Conservation (phyloP, 768 basidiomycete genomes). For the Termitomyces sp. region DNA sequence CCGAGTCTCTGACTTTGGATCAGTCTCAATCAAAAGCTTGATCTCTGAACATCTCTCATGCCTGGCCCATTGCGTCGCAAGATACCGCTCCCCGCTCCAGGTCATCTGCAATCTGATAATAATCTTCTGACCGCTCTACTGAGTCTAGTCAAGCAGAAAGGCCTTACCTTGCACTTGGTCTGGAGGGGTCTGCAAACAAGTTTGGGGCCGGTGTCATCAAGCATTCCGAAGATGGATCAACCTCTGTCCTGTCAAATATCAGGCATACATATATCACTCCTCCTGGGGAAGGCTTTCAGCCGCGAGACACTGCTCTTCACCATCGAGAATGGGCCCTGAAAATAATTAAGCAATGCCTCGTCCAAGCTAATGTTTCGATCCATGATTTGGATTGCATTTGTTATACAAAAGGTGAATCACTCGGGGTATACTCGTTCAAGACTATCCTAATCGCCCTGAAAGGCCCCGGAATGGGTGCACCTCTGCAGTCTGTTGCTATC, state of each 20-base stretch:
- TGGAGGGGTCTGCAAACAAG: slow-evolving; percentile 98
- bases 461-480: slow-evolving; percentile 99
- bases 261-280: slow-evolving; percentile 99
- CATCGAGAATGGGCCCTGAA: slow-evolving; percentile 89
- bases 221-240: slow-evolving; percentile 69
- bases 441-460: neutral
- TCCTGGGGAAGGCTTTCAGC: slow-evolving; percentile 95
- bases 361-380: slow-evolving; percentile 61
- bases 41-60: slow-evolving; percentile 15
- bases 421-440: neutral
- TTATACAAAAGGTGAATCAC: slow-evolving; percentile 83
- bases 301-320: slow-evolving; percentile 91
- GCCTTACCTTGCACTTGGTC: slow-evolving; percentile 82
- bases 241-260: slow-evolving; percentile 82
- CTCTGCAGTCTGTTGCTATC: slow-evolving; percentile 89
- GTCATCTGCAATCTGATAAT: slow-evolving; percentile 16
- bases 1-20: neutral
- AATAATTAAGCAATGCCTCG: slow-evolving; percentile 74
- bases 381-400: slow-evolving; percentile 91
- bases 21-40: neutral
- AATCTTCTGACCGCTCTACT: neutral
- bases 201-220: slow-evolving; percentile 90
- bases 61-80: slow-evolving; percentile 17
- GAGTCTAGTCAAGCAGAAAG: slow-evolving; percentile 36
- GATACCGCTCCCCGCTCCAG: slow-evolving; percentile 27